Conservation (phyloP, 345 rosid genomes). For the Draba incana region DNA sequence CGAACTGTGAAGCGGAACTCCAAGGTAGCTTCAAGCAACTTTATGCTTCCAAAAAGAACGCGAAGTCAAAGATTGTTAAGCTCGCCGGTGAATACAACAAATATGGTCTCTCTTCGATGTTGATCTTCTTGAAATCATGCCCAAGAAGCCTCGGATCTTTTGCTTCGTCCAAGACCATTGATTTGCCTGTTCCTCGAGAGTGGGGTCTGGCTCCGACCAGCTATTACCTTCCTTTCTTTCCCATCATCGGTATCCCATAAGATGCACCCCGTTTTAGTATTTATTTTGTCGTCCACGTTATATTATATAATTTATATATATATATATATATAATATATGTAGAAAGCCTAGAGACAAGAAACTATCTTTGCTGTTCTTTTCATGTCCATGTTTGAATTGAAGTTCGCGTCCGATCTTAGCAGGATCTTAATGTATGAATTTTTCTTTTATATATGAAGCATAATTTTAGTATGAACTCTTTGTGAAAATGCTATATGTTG, state of each 20-base stretch:
- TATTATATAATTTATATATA: background rate
- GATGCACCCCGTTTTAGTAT: background rate
- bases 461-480: background rate
- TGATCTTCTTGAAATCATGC: slow-evolving; percentile 60
- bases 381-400: slow-evolving; percentile 17
- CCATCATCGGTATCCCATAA: slow-evolving; percentile 90
- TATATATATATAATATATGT: background rate
- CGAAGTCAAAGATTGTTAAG: slow-evolving; percentile 55
- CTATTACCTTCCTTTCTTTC: slow-evolving; percentile 74
- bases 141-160: slow-evolving; percentile 41
- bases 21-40: slow-evolving; percentile 63
- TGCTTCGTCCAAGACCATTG: slow-evolving; percentile 67
- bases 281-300: slow-evolving; percentile 2
- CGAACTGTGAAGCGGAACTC: slow-evolving; percentile 60
- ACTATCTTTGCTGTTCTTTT: slow-evolving; percentile 14
- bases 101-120: slow-evolving; percentile 62
- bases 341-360: background rate
- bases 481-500: background rate
- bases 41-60: slow-evolving; percentile 50
- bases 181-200: slow-evolving; percentile 74
- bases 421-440: slow-evolving; percentile 26
- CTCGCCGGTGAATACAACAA: slow-evolving; percentile 19
- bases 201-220: slow-evolving; percentile 97
- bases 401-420: slow-evolving; percentile 33
- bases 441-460: slow-evolving; percentile 9